Base-by-base conservation (phyloP, 2,329 filamentous ascomycete species). In the Aureobasidium vineae region DNA sequence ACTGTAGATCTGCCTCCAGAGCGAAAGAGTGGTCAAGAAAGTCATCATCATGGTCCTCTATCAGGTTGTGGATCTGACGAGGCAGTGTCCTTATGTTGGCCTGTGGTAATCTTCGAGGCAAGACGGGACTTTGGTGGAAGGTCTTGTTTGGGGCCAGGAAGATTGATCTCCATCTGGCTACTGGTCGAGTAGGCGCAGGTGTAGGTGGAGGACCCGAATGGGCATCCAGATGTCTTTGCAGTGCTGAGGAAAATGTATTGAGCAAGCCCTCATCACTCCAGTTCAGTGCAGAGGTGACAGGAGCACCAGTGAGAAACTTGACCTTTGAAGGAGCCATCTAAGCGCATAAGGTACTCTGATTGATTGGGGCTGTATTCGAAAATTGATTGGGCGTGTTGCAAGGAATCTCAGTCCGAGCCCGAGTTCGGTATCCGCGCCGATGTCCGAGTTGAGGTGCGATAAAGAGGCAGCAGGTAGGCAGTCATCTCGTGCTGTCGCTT, bases 1-100 rank as follows among this genome's bases (percentile, higher is more conserved):
- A 89, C 1, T 84, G 77, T 4, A 89, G 76, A 16, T 86, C 84
- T 69, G 90, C 83, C 73, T 96, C 86, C 16, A 89, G 79, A 1
- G 87, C 85, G 57, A 96, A 83, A 0, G 91, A 95, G 72, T 94
- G 86, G 69, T 95, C 86, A 71, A 91, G 90, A 75, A 95, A 96
- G 66, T 88, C 83, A 3, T 85, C 75, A 10, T 85, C 75, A 10
- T 80, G 79, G 56, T 78, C 76, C 16, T 68, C 68, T 21, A 23
- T 21, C 13, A 59, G 38, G 5, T 28, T 54, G 28, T 19, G 28
- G 28, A 50, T 21, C 5, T 52, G 49, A 5, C 19, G 49, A 16
- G 33, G 21, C 10, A 33, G 40, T 36, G n/a, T 19, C 2, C 21
- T 43, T 8, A 8, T 36, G 15, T 26, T 41, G 5, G 23, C 13